Evolutionary conservation across 1,139 yeast genomes (phyloP), one percentile per base, ranked within the genome.

Genomic region (Geotrichum bryndzae): DNA sequence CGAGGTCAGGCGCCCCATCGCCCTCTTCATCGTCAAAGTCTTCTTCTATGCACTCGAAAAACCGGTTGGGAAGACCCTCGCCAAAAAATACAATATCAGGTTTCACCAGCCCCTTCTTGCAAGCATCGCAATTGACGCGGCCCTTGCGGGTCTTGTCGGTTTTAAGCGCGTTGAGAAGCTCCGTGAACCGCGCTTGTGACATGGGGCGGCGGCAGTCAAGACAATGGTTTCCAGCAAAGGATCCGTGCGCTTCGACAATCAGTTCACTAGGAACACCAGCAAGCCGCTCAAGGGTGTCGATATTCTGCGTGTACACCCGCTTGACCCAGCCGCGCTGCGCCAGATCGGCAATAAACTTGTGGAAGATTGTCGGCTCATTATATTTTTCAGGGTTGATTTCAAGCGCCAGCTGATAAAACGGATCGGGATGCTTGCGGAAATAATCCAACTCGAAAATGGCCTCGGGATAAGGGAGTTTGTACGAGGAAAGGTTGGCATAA

Each of bases 71-170:
- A 27, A 92, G 77, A 0, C 86, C 82, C 73, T 92, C 98, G 0
- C 98, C 98, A 75, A 91, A 92, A 69, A 92, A 92, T 0, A 90
- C 96, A 66, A 92, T 94, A 69, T 90, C 95, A 0, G 98, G 99
- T 70, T 92, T 92, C 45, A 94, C 91, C 52, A 84, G 80, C 0
- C 96, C 96, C 1, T 66, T 69, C 7, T 70, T 64, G 22, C 66
- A 66, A 73, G 70, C 65, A 31, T 67, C 67, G 74, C 97, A 92
- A 53, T 75, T 70, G 0, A 91, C 90, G 48, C 84, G 80, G 0
- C 81, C 79, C 18, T 67, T 64, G 48, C 63, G 41, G 69, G 65
- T 67, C 4, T 63, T 61, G 62, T 38, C 41, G 6, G 15, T 18
- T n/a, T 52, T 38, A 13, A 46, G 31, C 5, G 29, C 45, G 31